Evolutionary conservation across 495 filamentous ascomycete genomes (phyloP).

Genomic region (Daldinia caldariorum): DNA sequence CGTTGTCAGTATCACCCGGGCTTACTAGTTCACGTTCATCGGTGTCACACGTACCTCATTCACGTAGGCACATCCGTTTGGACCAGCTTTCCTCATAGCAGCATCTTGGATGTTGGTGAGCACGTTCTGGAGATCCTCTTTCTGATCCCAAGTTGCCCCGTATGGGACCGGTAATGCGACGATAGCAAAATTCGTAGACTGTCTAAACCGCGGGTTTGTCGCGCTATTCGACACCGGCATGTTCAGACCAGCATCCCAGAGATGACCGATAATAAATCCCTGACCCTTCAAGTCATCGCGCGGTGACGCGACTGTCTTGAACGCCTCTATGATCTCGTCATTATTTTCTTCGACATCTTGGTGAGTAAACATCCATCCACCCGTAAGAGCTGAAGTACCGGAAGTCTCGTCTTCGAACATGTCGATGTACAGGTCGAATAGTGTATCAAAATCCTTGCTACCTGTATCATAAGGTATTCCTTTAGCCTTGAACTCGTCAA

Average conservation of each 20-base stretch:
- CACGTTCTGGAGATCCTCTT: slow-evolving; percentile 50
- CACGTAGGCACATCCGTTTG: slow-evolving; percentile 55
- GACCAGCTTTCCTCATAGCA: slow-evolving; percentile 55
- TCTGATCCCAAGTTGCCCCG: slow-evolving; percentile 50
- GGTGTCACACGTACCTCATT: slow-evolving; percentile 51
- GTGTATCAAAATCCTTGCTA: slow-evolving; percentile 51
- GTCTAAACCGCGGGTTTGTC: slow-evolving; percentile 55
- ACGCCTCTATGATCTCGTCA: slow-evolving; percentile 53
- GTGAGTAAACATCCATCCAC: slow-evolving; percentile 57
- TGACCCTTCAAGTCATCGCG: slow-evolving; percentile 41
- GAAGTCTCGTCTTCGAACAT: slow-evolving; percentile 59
- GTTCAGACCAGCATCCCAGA: slow-evolving; percentile 59
- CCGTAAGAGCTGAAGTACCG: slow-evolving; percentile 56
- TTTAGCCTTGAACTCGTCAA: slow-evolving; percentile 53
- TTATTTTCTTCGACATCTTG: slow-evolving; percentile 55
- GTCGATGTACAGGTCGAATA: slow-evolving; percentile 59
- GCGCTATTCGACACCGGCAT: slow-evolving; percentile 49
- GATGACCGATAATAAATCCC: slow-evolving; percentile 59
- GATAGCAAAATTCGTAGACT: slow-evolving; percentile 61
- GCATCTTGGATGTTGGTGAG: slow-evolving; percentile 58
- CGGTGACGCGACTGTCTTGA: slow-evolving; percentile 47
- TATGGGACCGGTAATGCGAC: slow-evolving; percentile 49
- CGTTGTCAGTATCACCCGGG: slow-evolving; percentile 6
- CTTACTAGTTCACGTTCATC: neutral
- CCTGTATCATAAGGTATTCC: slow-evolving; percentile 50